Evolutionary conservation across 1,284 basidiomycete species (phyloP).

Genomic region (Ganoderma multipileum): DNA sequence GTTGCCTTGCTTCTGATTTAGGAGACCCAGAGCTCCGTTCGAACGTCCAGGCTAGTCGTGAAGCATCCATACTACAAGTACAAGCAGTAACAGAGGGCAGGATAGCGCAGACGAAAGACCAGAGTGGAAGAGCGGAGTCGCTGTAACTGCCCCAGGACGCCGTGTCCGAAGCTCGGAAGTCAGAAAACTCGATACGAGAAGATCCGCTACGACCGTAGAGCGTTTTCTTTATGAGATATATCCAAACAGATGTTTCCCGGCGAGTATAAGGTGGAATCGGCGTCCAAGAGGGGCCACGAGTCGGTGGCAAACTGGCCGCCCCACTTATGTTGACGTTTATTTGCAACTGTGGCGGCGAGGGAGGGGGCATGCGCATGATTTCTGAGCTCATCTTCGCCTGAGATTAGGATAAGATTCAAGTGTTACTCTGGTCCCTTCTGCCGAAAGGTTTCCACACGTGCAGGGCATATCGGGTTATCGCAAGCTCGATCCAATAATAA

Average conservation of each 20-base stretch:
- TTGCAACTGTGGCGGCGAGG: not conserved
- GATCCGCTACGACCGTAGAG: too few species aligned
- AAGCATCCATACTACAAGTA: too few species aligned
- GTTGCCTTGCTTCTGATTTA: not conserved
- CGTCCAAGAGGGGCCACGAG: too few species aligned
- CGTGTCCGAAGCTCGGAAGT: not conserved
- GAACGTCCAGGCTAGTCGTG: too few species aligned
- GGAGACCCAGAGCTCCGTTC: not conserved
- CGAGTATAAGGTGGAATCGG: not conserved
- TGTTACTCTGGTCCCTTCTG: not conserved
- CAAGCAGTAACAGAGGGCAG: too few species aligned
- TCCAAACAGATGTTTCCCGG: not conserved
- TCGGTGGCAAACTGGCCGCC: too few species aligned
- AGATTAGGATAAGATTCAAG: not conserved
- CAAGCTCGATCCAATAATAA: slow-evolving; percentile 17
- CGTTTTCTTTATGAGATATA: too few species aligned
- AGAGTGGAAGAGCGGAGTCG: too few species aligned
- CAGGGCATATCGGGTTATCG: not conserved
- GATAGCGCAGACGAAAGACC: too few species aligned
- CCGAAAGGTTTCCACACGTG: not conserved
- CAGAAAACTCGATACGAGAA: too few species aligned
- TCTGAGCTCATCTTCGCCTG: not conserved
- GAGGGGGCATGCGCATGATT: not conserved
- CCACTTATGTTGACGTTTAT: not conserved
- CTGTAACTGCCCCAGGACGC: too few species aligned